These are phyloP conservation scores for Ganoderma meredithae DNA, from an alignment of 1,284 basidiomycete species.

Conservation along the genomic window DNA sequence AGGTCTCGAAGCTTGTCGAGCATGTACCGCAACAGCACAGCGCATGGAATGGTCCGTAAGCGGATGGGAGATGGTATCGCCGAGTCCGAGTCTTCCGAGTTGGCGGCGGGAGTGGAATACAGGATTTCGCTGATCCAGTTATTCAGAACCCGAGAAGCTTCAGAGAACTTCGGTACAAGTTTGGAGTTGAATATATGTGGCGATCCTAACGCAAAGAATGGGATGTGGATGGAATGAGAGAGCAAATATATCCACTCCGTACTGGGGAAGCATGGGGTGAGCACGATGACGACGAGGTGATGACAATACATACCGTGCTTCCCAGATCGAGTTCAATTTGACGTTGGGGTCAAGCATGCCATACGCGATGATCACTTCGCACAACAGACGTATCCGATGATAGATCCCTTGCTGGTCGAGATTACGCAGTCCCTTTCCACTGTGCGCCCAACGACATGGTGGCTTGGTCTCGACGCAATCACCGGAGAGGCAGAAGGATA, in stretches of 20 bases:
- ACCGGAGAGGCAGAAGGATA: background rate
- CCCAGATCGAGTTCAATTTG: background rate
- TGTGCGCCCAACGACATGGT: background rate
- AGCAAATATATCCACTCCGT: background rate
- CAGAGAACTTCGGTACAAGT: background rate
- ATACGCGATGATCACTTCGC: background rate
- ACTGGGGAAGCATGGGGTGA: background rate
- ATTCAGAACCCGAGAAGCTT: background rate
- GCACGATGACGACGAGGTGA: background rate
- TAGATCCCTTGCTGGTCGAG: background rate
- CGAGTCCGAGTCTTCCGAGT: background rate
- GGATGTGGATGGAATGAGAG: background rate
- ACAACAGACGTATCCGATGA: background rate
- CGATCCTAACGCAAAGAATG: constrained; percentile 1
- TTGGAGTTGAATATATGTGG: background rate
- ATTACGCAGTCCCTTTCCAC: background rate
- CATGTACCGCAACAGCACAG: background rate
- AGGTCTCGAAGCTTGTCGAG: background rate
- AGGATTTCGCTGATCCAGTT: background rate
- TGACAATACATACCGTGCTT: background rate
- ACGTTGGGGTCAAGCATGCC: background rate
- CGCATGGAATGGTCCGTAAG: background rate
- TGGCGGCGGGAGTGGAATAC: background rate
- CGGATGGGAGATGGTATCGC: background rate
- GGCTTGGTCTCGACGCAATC: background rate